A percentile compares a stretch with the other conserved stretches of the same genome.
Evolutionary conservation across 352 stramenopile species (phyloP).

Genomic region (Pythium coloratum): DNA sequence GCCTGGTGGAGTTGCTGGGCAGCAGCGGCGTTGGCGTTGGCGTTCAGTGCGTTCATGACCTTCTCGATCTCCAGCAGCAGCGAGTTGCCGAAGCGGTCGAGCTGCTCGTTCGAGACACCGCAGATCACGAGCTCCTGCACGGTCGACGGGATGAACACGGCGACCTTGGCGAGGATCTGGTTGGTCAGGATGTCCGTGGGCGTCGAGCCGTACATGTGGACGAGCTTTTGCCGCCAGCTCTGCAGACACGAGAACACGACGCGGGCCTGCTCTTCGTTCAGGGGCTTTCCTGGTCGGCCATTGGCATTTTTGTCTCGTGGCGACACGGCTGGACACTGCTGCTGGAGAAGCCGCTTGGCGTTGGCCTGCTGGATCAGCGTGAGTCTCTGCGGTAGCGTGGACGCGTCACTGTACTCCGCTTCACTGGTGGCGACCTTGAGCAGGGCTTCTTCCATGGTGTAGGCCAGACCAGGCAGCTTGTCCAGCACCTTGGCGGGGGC

Average conservation of each 20-base stretch:
- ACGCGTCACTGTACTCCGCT: slow-evolving; percentile 91
- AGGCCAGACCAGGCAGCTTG: slow-evolving; percentile 95
- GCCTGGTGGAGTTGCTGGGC: slow-evolving; percentile 20
- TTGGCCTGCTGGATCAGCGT: slow-evolving; percentile 80
- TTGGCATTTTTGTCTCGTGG: slow-evolving; percentile 20
- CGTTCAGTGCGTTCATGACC: slow-evolving; percentile 31
- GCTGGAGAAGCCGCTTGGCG: slow-evolving; percentile 60
- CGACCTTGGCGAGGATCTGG: slow-evolving; percentile 68
- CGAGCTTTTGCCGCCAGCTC: slow-evolving; percentile 76
- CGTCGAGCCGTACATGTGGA: slow-evolving; percentile 65
- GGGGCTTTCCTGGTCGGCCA: slow-evolving; percentile 23
- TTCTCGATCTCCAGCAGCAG: slow-evolving; percentile 56
- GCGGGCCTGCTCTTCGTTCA: slow-evolving; percentile 60
- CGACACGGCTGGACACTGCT: slow-evolving; percentile 32
- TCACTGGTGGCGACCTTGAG: slow-evolving; percentile 80
- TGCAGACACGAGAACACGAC: slow-evolving; percentile 73
- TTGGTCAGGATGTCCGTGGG: slow-evolving; percentile 80
- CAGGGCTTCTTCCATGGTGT: slow-evolving; percentile 94
- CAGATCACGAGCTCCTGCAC: slow-evolving; percentile 60
- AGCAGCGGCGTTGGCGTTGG: slow-evolving; percentile 16
- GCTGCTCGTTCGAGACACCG: slow-evolving; percentile 43
- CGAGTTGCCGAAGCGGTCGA: slow-evolving; percentile 62
- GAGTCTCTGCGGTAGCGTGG: slow-evolving; percentile 93
- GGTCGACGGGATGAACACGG: slow-evolving; percentile 52
- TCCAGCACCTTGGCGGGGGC: slow-evolving; percentile 94